These are phyloP conservation scores for Leccinum barrowsii DNA, from an alignment of 768 basidiomycete genomes.

Conservation along the genomic window DNA sequence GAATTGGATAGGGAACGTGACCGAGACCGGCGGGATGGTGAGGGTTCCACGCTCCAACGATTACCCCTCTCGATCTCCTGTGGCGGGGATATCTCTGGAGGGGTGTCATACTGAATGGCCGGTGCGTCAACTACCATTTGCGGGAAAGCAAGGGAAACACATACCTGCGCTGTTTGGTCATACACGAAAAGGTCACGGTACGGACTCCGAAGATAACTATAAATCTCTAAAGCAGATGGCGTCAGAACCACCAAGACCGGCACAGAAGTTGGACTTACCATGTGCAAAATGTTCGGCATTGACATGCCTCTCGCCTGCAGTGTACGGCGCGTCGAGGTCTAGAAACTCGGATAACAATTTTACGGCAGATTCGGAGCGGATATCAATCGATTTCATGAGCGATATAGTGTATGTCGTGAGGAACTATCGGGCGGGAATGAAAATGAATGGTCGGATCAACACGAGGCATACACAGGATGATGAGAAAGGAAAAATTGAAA, in stretches of 20 bases:
- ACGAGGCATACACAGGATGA: background rate
- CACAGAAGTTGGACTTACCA: conserved; percentile 46
- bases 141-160: conserved; percentile 1
- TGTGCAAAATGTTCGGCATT: conserved; percentile 95
- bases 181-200: conserved; percentile 81
- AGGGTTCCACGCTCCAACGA: conserved; percentile 27
- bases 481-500: background rate
- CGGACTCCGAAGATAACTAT: conserved; percentile 84
- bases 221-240: conserved; percentile 58
- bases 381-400: conserved; percentile 89
- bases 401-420: conserved; percentile 86
- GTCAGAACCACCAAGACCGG: background rate
- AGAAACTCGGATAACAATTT: conserved; percentile 84
- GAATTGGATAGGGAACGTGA: conserved; percentile 27
- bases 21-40: conserved; percentile 23
- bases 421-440: conserved; percentile 51
- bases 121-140: conserved; percentile 4
- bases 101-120: conserved; percentile 55
- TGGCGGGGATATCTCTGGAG: conserved; percentile 40
- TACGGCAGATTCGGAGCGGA: conserved; percentile 85
- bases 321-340: conserved; percentile 65
- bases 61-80: conserved; percentile 19
- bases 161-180: conserved; percentile 80
- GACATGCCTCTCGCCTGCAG: conserved; percentile 50
- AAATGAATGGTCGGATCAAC: conserved; percentile 11